Evolutionary conservation across 2,329 filamentous ascomycete species (phyloP).

Genomic region (Phaeosphaeriaceae sp.): DNA sequence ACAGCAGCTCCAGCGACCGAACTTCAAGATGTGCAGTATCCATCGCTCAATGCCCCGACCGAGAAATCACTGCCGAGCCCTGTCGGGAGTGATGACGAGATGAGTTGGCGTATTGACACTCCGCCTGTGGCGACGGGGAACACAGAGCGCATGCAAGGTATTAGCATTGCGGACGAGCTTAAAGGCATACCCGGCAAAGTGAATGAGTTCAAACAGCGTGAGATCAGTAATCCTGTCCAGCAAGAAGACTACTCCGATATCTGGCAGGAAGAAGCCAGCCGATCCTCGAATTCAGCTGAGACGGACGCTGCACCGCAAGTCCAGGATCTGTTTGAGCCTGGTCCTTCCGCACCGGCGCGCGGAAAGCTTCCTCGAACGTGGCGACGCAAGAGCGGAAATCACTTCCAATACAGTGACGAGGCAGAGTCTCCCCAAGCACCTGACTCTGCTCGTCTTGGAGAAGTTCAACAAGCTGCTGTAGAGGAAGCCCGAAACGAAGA

Average conservation of each 20-base stretch:
- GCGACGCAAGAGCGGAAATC: constrained; percentile 48
- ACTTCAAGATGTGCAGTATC: constrained; percentile 36
- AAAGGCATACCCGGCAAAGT: constrained; percentile 6
- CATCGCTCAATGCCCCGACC: constrained; percentile 18
- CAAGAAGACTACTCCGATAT: constrained; percentile 48
- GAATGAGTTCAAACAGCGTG: not conserved
- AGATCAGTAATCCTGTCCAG: constrained; percentile 3
- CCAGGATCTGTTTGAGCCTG: constrained; percentile 46
- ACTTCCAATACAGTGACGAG: constrained; percentile 50
- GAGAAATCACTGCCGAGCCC: constrained; percentile 38
- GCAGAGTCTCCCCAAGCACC: constrained; percentile 31
- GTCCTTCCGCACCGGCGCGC: constrained; percentile 40
- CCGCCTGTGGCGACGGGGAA: constrained; percentile 11
- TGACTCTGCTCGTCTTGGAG: constrained; percentile 7
- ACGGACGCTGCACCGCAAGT: constrained; percentile 30
- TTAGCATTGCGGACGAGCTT: constrained; percentile 12
- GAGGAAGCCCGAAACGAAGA: constrained; percentile 22
- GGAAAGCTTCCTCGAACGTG: constrained; percentile 52
- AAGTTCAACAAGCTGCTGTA: not conserved
- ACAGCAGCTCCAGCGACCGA: constrained; percentile 16
- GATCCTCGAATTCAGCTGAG: constrained; percentile 31
- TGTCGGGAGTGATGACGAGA: constrained; percentile 40
- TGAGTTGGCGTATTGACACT: constrained; percentile 42
- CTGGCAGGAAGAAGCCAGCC: constrained; percentile 58
- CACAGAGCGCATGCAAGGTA: constrained; percentile 3